Conservation (phyloP, 2,329 filamentous ascomycete genomes). For the Fusarium algeriense region DNA sequence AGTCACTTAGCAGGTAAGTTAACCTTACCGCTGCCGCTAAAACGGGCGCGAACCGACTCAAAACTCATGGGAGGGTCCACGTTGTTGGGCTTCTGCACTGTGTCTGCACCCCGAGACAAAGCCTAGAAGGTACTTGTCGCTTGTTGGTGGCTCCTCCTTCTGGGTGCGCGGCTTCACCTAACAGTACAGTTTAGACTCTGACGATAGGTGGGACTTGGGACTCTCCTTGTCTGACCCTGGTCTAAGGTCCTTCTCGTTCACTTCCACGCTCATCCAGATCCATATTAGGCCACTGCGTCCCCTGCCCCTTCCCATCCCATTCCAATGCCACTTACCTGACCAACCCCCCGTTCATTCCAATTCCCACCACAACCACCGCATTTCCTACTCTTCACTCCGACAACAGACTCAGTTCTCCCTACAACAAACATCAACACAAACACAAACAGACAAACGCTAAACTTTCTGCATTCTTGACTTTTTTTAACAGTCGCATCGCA, state of each 20-base stretch:
- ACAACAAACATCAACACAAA: conserved; percentile 42
- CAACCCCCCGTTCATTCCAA: conserved; percentile 45
- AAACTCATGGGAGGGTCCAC: conserved; percentile 30
- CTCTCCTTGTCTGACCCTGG: conserved; percentile 24
- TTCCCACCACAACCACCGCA: conserved; percentile 43
- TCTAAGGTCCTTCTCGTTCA: conserved; percentile 30
- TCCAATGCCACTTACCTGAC: conserved; percentile 41
- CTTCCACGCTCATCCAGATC: conserved; percentile 25
- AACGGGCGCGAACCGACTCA: conserved; percentile 18
- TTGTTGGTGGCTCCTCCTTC: conserved; percentile 6
- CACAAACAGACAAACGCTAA: conserved; percentile 32
- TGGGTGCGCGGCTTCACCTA: conserved; percentile 12
- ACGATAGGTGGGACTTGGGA: conserved; percentile 7
- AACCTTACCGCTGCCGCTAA: conserved; percentile 29
- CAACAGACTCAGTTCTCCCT: conserved; percentile 35
- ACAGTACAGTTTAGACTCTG: neutral
- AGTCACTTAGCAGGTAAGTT: conserved; percentile 1
- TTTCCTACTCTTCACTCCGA: conserved; percentile 43
- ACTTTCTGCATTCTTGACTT: conserved; percentile 11
- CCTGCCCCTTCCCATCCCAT: conserved; percentile 42
- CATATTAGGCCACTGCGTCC: conserved; percentile 46
- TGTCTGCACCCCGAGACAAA: conserved; percentile 19
- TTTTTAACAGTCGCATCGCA: conserved; percentile 11
- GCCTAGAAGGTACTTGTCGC: conserved; percentile 16
- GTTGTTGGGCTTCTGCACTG: conserved; percentile 29